phyloP scores from a whole-genome alignment of 2,329 filamentous ascomycete species.

The Trichoderma lentiforme region DNA sequence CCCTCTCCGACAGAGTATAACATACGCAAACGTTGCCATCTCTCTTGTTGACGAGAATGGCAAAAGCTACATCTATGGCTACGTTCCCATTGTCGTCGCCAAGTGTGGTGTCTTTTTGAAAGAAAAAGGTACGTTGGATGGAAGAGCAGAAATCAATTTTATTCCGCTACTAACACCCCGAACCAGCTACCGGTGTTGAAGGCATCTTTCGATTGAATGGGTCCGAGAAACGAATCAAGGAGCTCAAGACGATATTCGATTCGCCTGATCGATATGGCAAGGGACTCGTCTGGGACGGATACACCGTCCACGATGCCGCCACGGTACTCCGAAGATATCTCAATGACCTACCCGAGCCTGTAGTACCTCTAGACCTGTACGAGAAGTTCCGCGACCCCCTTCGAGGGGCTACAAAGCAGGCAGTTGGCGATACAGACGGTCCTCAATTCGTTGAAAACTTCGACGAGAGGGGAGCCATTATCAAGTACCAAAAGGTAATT shows the following conservation, averaged over 20 bases:
- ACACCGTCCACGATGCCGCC: slow-evolving; percentile 96
- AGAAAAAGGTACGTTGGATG: slow-evolving; percentile 76
- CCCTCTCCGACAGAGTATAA: slow-evolving; percentile 88
- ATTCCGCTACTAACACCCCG: slow-evolving; percentile 23
- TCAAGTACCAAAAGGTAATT: slow-evolving; percentile 82
- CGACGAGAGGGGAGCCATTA: slow-evolving; percentile 68
- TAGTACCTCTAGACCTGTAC: slow-evolving; percentile 91
- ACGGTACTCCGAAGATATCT: slow-evolving; percentile 94
- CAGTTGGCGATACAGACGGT: slow-evolving; percentile 65
- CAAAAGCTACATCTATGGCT: slow-evolving; percentile 96
- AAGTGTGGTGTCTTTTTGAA: slow-evolving; percentile 98
- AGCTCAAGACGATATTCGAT: slow-evolving; percentile 87
- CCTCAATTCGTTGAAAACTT: slow-evolving; percentile 66
- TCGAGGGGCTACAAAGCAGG: slow-evolving; percentile 66
- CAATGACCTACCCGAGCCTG: slow-evolving; percentile 93
- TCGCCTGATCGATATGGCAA: slow-evolving; percentile 95
- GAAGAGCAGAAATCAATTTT: neutral
- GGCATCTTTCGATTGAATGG: slow-evolving; percentile 95
- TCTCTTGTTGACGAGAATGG: slow-evolving; percentile 90
- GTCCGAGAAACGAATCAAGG: slow-evolving; percentile 97
- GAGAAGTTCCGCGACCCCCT: slow-evolving; percentile 86
- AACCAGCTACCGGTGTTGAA: slow-evolving; percentile 82
- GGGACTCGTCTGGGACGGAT: slow-evolving; percentile 93
- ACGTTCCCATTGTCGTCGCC: slow-evolving; percentile 95
- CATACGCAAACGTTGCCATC: slow-evolving; percentile 96